Evolutionary conservation across 75 land plant species (phyloP).

Genomic region (Adiantum capillusveneris): DNA sequence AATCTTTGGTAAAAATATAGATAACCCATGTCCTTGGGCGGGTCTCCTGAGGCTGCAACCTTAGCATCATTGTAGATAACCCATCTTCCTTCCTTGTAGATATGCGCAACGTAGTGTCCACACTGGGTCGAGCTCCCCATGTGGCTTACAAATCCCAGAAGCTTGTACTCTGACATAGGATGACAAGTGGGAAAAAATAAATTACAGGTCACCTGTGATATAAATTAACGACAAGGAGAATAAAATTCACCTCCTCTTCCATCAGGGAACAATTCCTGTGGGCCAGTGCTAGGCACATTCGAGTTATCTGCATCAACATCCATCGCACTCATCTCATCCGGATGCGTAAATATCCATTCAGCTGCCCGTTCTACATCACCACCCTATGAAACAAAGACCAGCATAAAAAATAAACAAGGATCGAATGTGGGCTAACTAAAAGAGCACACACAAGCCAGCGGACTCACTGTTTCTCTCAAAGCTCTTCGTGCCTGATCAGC

Average conservation of each 20-base stretch:
- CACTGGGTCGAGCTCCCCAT: constrained; percentile 97
- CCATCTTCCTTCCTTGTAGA: constrained; percentile 86
- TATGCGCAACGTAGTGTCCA: constrained; percentile 96
- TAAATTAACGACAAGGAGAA: neutral
- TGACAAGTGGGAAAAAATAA: no score
- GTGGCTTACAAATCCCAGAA: constrained; percentile 86
- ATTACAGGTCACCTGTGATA: neutral
- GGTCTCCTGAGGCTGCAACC: constrained; percentile 82
- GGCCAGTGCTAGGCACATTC: constrained; percentile 24
- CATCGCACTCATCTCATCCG: constrained; percentile 43
- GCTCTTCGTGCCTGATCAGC: constrained; percentile 84
- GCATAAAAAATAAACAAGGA: no score
- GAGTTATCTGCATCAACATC: constrained; percentile 39
- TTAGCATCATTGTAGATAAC: constrained; percentile 91
- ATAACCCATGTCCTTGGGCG: constrained; percentile 98
- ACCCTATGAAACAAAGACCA: constrained; percentile 34
- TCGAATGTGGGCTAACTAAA: no score
- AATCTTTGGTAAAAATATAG: constrained; percentile 88
- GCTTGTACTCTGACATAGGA: constrained; percentile 47
- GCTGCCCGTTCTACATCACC: constrained; percentile 89
- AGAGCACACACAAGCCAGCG: no score
- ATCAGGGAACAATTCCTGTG: constrained; percentile 52
- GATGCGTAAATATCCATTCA: constrained; percentile 93
- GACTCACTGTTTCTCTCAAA: constrained; percentile 67
- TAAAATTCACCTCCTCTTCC: constrained; percentile 75